These are phyloP conservation scores for Parachaetomium inaequale DNA, from an alignment of 495 filamentous ascomycete species.

Conservation along the genomic window DNA sequence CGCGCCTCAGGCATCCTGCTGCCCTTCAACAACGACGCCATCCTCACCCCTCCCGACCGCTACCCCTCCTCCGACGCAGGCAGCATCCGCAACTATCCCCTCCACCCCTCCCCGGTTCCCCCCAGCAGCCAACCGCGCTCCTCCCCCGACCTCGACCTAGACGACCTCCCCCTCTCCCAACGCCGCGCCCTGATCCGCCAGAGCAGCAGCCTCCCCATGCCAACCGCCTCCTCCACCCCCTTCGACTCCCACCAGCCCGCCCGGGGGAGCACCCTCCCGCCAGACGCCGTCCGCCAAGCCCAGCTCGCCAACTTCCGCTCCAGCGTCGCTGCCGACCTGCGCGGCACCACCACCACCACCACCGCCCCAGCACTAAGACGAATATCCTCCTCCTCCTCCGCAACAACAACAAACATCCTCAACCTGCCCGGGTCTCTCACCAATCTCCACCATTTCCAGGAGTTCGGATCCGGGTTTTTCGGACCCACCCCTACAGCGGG, in stretches of 20 bases:
- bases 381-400: slow-evolving; percentile 1
- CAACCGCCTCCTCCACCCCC: slow-evolving; percentile 19
- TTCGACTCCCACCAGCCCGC: slow-evolving; percentile 60
- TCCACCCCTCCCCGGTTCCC: slow-evolving; percentile 9
- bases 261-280: slow-evolving; percentile 38
- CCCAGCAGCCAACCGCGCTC: background rate
- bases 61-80: slow-evolving; percentile 35
- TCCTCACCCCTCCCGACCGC: slow-evolving; percentile 21
- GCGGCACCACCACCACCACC: slow-evolving; percentile 19
- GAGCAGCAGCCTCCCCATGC: slow-evolving; percentile 25
- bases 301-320: slow-evolving; percentile 74
- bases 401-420: too few relatives aligned
- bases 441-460: too few relatives aligned
- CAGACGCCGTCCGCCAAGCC: slow-evolving; percentile 51
- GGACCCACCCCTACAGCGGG: too few relatives aligned
- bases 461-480: too few relatives aligned
- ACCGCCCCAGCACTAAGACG: background rate
- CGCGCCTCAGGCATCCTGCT: slow-evolving; percentile 34
- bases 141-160: slow-evolving; percentile 36
- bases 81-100: slow-evolving; percentile 33
- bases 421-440: too few relatives aligned
- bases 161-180: slow-evolving; percentile 72
- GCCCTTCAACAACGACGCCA: slow-evolving; percentile 25
- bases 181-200: slow-evolving; percentile 55
- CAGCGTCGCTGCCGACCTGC: slow-evolving; percentile 62